phyloP scores from a whole-genome alignment of 2,329 filamentous ascomycete species.

The Rhinocladiella similis region DNA sequence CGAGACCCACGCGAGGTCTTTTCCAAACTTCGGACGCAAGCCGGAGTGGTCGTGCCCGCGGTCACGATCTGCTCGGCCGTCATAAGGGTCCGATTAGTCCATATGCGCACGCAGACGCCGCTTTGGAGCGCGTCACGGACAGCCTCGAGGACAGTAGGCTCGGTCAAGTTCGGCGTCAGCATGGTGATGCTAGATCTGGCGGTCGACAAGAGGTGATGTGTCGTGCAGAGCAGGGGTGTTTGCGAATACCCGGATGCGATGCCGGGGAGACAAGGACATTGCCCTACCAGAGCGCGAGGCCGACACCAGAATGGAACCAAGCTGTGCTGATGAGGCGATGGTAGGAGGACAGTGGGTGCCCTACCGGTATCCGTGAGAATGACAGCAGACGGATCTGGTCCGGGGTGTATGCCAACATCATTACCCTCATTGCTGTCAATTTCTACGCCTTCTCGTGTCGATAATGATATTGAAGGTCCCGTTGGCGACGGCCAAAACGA shows the following conservation, averaged over 20 bases:
- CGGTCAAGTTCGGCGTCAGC: conserved; percentile 77
- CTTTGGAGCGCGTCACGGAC: conserved; percentile 62
- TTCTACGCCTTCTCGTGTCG: neutral
- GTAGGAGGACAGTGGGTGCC: conserved; percentile 26
- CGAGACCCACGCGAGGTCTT: conserved; percentile 8
- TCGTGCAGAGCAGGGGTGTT: conserved; percentile 67
- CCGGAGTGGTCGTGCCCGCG: conserved; percentile 69
- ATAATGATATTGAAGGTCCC: neutral
- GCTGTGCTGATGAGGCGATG: conserved; percentile 55
- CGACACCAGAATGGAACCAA: conserved; percentile 58
- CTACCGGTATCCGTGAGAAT: neutral
- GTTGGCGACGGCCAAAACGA: conserved; percentile 58
- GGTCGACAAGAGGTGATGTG: conserved; percentile 61
- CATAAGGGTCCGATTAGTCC: conserved; percentile 72
- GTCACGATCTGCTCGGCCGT: conserved; percentile 78
- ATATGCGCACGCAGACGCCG: conserved; percentile 67
- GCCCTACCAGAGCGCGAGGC: conserved; percentile 63
- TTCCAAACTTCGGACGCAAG: conserved; percentile 54
- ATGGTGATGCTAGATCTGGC: conserved; percentile 64
- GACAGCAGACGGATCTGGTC: no score
- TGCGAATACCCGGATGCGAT: conserved; percentile 49
- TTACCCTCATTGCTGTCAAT: no score
- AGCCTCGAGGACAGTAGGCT: conserved; percentile 61
- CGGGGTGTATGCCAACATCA: neutral
- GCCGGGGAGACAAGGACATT: conserved; percentile 35